These are phyloP conservation scores for Irpex lacteus DNA, from an alignment of 1,284 basidiomycete genomes.

Conservation along the genomic window DNA sequence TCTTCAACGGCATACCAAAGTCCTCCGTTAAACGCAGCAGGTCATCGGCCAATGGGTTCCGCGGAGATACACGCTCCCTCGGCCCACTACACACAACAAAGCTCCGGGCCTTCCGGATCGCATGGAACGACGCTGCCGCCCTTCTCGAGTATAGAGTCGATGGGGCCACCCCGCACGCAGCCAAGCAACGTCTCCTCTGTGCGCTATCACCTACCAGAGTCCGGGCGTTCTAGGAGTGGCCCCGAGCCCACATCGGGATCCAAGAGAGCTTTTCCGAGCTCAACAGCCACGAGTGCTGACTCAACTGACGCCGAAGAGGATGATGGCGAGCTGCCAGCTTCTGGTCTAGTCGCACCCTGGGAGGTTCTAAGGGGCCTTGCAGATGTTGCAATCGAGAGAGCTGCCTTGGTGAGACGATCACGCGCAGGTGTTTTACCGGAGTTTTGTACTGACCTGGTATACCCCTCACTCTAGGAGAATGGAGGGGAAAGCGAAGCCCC, in stretches of 20 bases:
- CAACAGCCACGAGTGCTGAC: slow-evolving; percentile 69
- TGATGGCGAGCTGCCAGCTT: slow-evolving; percentile 74
- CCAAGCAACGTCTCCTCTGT: slow-evolving; percentile 53
- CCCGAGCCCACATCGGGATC: slow-evolving; percentile 36
- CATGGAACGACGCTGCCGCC: slow-evolving; percentile 60
- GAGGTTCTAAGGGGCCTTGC: slow-evolving; percentile 78
- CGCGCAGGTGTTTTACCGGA: neutral
- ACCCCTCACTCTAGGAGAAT: slow-evolving; percentile 48
- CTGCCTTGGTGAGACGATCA: slow-evolving; percentile 55
- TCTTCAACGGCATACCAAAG: slow-evolving; percentile 23
- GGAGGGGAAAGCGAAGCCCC: slow-evolving; percentile 72
- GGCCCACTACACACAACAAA: slow-evolving; percentile 13
- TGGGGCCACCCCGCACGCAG: slow-evolving; percentile 48
- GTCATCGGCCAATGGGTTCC: slow-evolving; percentile 22
- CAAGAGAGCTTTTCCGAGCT: slow-evolving; percentile 57
- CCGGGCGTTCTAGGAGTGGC: slow-evolving; percentile 28
- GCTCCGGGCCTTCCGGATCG: slow-evolving; percentile 19
- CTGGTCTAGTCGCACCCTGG: slow-evolving; percentile 79
- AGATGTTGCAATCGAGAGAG: slow-evolving; percentile 74
- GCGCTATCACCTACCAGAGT: slow-evolving; percentile 52
- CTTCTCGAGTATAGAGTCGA: slow-evolving; percentile 64
- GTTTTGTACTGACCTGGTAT: neutral
- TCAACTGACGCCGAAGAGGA: slow-evolving; percentile 77
- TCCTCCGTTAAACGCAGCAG: slow-evolving; percentile 21
- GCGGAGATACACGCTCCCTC: slow-evolving; percentile 26